Evolutionary conservation across 2,329 filamentous ascomycete species (phyloP), one percentile per base, ranked within the genome.

Genomic region (Arthroderma uncinatum): DNA sequence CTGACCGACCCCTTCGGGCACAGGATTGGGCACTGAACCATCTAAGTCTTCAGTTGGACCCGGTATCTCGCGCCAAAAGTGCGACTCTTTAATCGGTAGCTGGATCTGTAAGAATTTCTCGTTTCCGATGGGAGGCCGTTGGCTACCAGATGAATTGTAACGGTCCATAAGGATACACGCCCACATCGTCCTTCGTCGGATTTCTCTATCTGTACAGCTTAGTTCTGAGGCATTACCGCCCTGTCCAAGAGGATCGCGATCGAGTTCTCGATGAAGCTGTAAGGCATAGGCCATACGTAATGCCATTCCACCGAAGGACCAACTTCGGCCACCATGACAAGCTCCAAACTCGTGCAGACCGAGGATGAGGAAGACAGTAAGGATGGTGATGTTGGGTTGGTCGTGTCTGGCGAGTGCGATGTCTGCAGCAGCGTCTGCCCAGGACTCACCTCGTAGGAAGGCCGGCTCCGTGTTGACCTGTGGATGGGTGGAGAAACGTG

Each of bases 131-230:
- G 89, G 88, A 19, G 93, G 93, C 37, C 92, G 81, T 65, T 96
- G 91, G 1, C 89, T 94, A 1, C 93, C 92, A 1, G 91, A 96
- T 0, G 92, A 96, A 71, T 94, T 96, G 76, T 96, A 96, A 0
- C 92, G 84, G 69, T 98, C 93, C 91, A 97, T 96, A 57, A 96
- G 72, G 66, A 95, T 95, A 68, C 92, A 97, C 10, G 91, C 88
- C 93, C 93, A 98, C 92, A 98, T 97, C 1, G 90, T 93, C 57
- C 93, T 82, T 63, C 93, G 79, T 59, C 93, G 82, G 56, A 97
- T 96, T 70, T 98, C 93, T 28, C 89, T 85, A 69, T 97, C 93
- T 14, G 91, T 89, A 64, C 93, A 93, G 67, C 89, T 95, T 55
- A 93, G 79, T 61, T 86, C 82, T 1, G 79, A 78, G 10, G 80